Evolutionary conservation across 176 grass and related monocot genomes (phyloP).

Genomic region (Carex parvula): DNA sequence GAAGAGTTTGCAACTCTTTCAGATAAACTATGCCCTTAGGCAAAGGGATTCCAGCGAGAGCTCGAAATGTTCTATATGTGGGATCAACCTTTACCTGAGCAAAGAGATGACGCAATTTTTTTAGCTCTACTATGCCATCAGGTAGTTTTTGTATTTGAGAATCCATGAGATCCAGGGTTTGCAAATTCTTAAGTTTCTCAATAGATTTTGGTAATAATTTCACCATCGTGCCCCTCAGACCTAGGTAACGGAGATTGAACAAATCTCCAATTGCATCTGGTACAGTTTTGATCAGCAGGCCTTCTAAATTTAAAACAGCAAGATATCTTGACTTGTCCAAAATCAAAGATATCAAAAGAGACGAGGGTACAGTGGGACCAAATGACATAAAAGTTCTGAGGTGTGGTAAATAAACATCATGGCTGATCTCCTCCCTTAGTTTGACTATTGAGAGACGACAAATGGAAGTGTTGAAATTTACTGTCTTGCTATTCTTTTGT

Average conservation of each 20-base stretch:
- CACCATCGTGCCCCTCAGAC: slow-evolving; percentile 33
- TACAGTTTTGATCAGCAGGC: slow-evolving; percentile 8
- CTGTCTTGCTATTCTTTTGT: slow-evolving; percentile 11
- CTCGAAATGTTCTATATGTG: slow-evolving; percentile 19
- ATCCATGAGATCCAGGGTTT: slow-evolving; percentile 35
- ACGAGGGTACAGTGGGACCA: neutral
- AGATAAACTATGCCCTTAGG: slow-evolving; percentile 40
- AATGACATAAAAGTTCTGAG: slow-evolving; percentile 42
- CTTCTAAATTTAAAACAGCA: slow-evolving; percentile 29
- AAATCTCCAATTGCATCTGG: slow-evolving; percentile 32
- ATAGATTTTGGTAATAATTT: slow-evolving; percentile 45
- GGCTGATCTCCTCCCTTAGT: neutral
- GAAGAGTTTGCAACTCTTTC: slow-evolving; percentile 35
- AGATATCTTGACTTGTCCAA: slow-evolving; percentile 24
- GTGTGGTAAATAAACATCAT: neutral
- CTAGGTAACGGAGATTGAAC: slow-evolving; percentile 48
- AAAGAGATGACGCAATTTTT: slow-evolving; percentile 31
- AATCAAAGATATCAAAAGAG: slow-evolving; percentile 23
- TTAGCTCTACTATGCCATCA: neutral
- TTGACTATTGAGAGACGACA: slow-evolving; percentile 12
- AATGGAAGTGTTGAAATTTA: neutral
- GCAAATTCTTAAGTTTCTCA: slow-evolving; percentile 29
- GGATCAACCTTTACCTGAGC: slow-evolving; percentile 1
- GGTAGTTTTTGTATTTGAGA: slow-evolving; percentile 23
- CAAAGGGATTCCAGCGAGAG: slow-evolving; percentile 14